Percentiles rank a stretch among this genome's conserved stretches.
Conservation (phyloP, 2,329 filamentous ascomycete species). For the Epichloe baconii region DNA sequence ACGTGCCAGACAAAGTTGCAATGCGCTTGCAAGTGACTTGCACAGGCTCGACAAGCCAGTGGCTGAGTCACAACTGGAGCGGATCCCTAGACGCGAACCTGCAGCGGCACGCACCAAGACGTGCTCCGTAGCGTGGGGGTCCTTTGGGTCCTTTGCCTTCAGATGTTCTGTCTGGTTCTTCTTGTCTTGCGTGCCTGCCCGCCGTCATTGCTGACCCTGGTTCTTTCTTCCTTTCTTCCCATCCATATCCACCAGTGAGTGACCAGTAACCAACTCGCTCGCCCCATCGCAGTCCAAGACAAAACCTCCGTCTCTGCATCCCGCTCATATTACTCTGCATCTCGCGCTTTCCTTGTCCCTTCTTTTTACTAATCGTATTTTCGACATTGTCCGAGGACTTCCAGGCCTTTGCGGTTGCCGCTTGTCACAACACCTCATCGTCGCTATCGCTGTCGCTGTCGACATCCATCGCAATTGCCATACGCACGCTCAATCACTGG, state of each 20-base stretch:
- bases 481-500: not conserved
- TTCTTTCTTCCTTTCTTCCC: not conserved
- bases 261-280: not conserved
- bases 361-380: not conserved
- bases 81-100: not conserved
- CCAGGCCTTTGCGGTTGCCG: not conserved
- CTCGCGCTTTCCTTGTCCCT: not conserved
- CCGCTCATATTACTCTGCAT: not conserved
- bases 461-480: not conserved
- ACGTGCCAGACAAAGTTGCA: not conserved
- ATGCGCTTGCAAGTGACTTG: not conserved
- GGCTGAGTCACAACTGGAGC: not conserved
- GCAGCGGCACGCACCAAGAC: not conserved
- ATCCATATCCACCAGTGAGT: not conserved
- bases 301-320: constrained; percentile 1
- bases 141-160: too few relatives aligned
- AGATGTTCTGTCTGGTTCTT: not conserved
- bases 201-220: not conserved
- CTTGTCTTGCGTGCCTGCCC: not conserved
- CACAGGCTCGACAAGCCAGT: not conserved
- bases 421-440: not conserved
- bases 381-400: not conserved
- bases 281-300: constrained; percentile 2
- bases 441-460: not conserved
- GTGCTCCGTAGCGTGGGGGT: too few relatives aligned